Conservation (phyloP, 2,329 filamentous ascomycete genomes). For the Diaporthe citrichinensis region DNA sequence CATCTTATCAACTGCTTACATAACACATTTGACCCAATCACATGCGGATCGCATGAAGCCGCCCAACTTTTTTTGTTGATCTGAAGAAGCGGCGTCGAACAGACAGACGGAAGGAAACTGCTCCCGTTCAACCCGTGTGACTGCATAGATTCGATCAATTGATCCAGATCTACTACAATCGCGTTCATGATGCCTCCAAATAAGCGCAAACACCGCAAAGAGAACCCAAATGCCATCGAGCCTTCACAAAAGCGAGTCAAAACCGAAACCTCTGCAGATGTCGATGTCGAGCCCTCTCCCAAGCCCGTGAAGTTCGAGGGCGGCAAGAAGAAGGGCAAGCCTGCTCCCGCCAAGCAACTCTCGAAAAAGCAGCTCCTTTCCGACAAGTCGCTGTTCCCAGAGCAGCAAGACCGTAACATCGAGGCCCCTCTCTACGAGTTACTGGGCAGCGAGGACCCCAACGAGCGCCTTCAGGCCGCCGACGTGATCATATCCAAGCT, state of each 20-base stretch:
- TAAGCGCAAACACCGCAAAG: constrained; percentile 42
- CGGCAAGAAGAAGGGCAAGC: constrained; percentile 39
- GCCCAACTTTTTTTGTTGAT: constrained; percentile 35
- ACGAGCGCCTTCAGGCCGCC: constrained; percentile 70
- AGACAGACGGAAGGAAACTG: neutral
- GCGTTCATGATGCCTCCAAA: constrained; percentile 35
- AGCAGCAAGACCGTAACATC: constrained; percentile 69
- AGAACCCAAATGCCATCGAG: constrained; percentile 40
- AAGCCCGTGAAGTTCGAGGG: constrained; percentile 43
- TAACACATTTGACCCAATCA: constrained; percentile 34
- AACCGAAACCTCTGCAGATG: constrained; percentile 39
- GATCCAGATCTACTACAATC: neutral
- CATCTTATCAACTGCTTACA: constrained; percentile 28
- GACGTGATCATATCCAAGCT: constrained; percentile 71
- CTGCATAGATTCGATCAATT: neutral
- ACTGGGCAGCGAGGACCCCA: constrained; percentile 71
- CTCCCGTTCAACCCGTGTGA: neutral
- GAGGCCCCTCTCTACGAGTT: constrained; percentile 73
- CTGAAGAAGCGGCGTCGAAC: neutral
- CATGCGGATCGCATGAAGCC: constrained; percentile 21
- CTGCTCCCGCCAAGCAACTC: constrained; percentile 39
- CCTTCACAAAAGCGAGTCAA: constrained; percentile 45
- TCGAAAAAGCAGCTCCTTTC: constrained; percentile 51
- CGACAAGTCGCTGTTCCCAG: constrained; percentile 64
- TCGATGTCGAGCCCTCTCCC: constrained; percentile 39